Evolutionary conservation across 2,329 filamentous ascomycete species (phyloP), one percentile per base, ranked within the genome.

Genomic region (Coleophoma cylindrospora): DNA sequence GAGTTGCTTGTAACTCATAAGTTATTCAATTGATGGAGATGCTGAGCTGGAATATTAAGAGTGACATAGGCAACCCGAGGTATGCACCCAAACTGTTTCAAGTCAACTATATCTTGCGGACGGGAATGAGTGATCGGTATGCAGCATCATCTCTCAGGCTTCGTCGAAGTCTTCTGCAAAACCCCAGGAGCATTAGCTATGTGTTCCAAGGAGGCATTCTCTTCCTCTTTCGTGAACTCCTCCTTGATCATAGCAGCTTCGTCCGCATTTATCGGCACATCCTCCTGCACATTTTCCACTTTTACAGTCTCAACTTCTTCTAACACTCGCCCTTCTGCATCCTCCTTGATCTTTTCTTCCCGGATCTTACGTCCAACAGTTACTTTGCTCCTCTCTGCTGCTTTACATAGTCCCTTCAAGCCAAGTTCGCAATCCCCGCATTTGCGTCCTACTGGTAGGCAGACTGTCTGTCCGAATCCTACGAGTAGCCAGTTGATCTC

Each of bases 401-500:
- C 80, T 64, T 77, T 83, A 70, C 94, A 99, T 51, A 97, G 68
- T 3, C 89, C 89, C 33, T 75, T 75, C 17, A 86, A 72, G 1
- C 89, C 89, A 45, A 97, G 70, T 56, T 87, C 86, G 70, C 94
- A 99, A 45, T 94, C 86, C 15, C 89, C 91, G 69, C 94, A 99
- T 58, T 79, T 82, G 12, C 60, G 50, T 0, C 83, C 84, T 2
- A 87, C 76, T 7, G 85, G 83, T 53, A 85, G 66, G 67, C 86
- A 89, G 27, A 85, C 76, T 1, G 80, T 86, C 70, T 89, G 86
- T 1, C 86, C 86, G 54, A 87, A 74, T 0, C 86, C 86, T n/a
- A 89, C 86, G 14, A 89, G 69, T 56, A 89, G 63, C 67, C 83
- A 81, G 62, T 89, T 89, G 57, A 89, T 88, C 59, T 87, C 83